phyloP scores from a whole-genome alignment of 768 basidiomycete species.

The Termitomyces sp. region DNA sequence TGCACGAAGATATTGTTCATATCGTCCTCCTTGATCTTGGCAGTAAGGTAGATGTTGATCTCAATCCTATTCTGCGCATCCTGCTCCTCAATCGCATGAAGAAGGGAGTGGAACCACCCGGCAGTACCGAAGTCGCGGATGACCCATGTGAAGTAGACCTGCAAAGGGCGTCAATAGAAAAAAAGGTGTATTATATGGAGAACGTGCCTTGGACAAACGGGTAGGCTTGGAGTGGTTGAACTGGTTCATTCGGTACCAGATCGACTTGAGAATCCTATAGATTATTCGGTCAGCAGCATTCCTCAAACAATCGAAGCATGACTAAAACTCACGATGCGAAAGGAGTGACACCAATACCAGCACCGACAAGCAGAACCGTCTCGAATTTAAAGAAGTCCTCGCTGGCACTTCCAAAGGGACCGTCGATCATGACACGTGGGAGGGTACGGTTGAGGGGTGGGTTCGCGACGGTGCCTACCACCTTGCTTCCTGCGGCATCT shows the following conservation, averaged over 20 bases:
- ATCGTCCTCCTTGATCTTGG: slow-evolving; percentile 87
- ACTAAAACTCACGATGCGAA: slow-evolving; percentile 75
- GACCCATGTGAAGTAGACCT: slow-evolving; percentile 92
- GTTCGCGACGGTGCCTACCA: slow-evolving; percentile 51
- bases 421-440: slow-evolving; percentile 94
- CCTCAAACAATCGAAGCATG: neutral
- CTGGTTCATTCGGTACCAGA: slow-evolving; percentile 97
- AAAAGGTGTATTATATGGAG: neutral
- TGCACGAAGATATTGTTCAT: slow-evolving; percentile 91
- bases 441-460: slow-evolving; percentile 66
- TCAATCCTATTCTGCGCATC: slow-evolving; percentile 83
- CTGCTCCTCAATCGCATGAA: slow-evolving; percentile 91
- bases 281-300: neutral
- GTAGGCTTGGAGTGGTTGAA: slow-evolving; percentile 70
- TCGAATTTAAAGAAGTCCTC: slow-evolving; percentile 92
- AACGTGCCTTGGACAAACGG: slow-evolving; percentile 68
- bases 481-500: slow-evolving; percentile 49
- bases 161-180: neutral
- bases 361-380: slow-evolving; percentile 83
- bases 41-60: slow-evolving; percentile 92
- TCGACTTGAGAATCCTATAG: slow-evolving; percentile 75
- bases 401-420: slow-evolving; percentile 88
- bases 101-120: slow-evolving; percentile 91
- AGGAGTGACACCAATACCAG: slow-evolving; percentile 95
- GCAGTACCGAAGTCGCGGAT: slow-evolving; percentile 88